phyloP scores from a whole-genome alignment of 1,284 basidiomycete species.

The Sphagnurus paluster region DNA sequence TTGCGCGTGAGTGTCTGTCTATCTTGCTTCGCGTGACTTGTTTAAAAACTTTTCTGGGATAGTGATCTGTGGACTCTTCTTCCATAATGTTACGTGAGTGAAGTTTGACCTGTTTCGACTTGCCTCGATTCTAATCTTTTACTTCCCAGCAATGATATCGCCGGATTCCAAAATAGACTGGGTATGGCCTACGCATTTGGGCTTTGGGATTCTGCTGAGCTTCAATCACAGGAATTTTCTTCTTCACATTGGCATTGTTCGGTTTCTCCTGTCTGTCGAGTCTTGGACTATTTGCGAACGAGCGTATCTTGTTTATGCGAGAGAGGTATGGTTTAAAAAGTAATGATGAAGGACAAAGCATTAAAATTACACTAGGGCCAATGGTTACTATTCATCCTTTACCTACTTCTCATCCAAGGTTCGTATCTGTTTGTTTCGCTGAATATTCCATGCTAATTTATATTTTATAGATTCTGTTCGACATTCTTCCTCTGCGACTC shows the following conservation, averaged over 20 bases:
- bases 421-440: neutral
- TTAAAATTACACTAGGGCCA: conserved; percentile 57
- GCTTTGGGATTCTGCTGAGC: neutral
- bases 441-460: neutral
- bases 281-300: conserved; percentile 89
- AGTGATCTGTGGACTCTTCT: conserved; percentile 85
- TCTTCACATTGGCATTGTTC: conserved; percentile 93
- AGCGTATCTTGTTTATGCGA: conserved; percentile 93
- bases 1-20: conserved; percentile 65
- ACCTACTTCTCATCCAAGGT: conserved; percentile 96
- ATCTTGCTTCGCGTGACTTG: neutral
- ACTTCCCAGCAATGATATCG: conserved; percentile 76
- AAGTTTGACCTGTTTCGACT: neutral
- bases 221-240: conserved; percentile 77
- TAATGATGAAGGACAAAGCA: too few relatives aligned
- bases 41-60: neutral
- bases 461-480: conserved; percentile 78
- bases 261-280: conserved; percentile 96
- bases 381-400: conserved; percentile 95
- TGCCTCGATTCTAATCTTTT: conserved; percentile 7
- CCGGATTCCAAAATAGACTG: conserved; percentile 90
- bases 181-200: conserved; percentile 39
- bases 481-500: conserved; percentile 91
- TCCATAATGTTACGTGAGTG: conserved; percentile 71
- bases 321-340: conserved; percentile 64